Percentiles rank a stretch among this genome's conserved stretches.
Conservation (phyloP, 306 rosid species). For the Senna siamea region DNA sequence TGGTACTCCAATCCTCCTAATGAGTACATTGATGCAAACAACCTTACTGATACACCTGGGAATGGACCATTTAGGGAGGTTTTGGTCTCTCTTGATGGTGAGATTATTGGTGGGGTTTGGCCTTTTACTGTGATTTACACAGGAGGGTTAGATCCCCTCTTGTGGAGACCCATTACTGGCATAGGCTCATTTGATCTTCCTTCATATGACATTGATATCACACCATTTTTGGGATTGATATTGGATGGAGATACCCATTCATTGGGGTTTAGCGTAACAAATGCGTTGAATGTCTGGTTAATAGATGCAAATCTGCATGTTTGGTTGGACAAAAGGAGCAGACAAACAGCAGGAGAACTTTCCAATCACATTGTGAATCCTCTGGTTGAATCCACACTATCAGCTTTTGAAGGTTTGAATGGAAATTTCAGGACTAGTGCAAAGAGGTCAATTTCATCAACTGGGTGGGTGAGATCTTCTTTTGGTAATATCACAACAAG, state of each 20-base stretch:
- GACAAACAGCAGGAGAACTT: slow-evolving; percentile 58
- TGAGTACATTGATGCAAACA: slow-evolving; percentile 68
- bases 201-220: slow-evolving; percentile 77
- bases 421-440: slow-evolving; percentile 66
- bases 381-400: slow-evolving; percentile 46
- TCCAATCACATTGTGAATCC: slow-evolving; percentile 48
- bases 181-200: slow-evolving; percentile 89
- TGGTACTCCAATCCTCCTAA: slow-evolving; percentile 76
- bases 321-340: slow-evolving; percentile 73
- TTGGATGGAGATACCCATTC: slow-evolving; percentile 70
- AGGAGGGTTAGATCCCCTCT: slow-evolving; percentile 80
- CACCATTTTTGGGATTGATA: slow-evolving; percentile 69
- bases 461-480: slow-evolving; percentile 79
- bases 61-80: slow-evolving; percentile 93
- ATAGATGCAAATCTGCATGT: slow-evolving; percentile 83
- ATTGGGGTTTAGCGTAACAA: slow-evolving; percentile 71
- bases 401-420: slow-evolving; percentile 59
- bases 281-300: slow-evolving; percentile 86
- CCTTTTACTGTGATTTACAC: slow-evolving; percentile 88
- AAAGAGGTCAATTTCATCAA: slow-evolving; percentile 56
- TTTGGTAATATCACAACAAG: slow-evolving; percentile 65
- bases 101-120: slow-evolving; percentile 73
- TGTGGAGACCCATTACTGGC: slow-evolving; percentile 90
- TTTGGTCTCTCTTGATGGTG: slow-evolving; percentile 66
- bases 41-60: slow-evolving; percentile 57